Base-by-base conservation (phyloP, 371 early-diverging fungal species). In the Apophysomyces variabilis region DNA sequence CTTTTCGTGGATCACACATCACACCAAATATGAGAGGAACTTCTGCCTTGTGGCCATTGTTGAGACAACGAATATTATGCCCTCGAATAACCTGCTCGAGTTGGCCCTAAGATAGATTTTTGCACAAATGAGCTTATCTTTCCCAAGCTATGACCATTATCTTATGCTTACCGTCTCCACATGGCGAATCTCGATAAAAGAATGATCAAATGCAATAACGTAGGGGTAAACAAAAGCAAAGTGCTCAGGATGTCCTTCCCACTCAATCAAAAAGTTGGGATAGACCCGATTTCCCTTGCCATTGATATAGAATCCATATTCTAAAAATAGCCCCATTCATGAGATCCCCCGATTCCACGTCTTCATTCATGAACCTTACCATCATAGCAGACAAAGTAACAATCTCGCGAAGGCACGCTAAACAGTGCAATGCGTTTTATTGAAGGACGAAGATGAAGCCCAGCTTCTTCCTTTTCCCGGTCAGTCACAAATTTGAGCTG, bases 51-150 rank as follows among this genome's bases (percentile, higher is more conserved):
- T 80, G 76, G 21, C 79, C 79, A 58, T 74, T 77, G 26, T 79
- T 83, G 26, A 90, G 64, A 61, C 85, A 87, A 21, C 81, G 82
- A 35, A 87, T 79, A 47, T 85, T 77, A 21, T 76, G 75, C 1
- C 87, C 88, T 12, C 79, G 86, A 62, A 90, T 87, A 18, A 90
- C 82, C 71, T 90, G 90, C 35, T 85, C 87, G 58, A 90, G 75
- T 12, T 80, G 74, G 35, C 90, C 87, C 80, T 84, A 71, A 14
- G 18, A 16, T 45, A 54, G 16, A 21, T 12, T 39, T 45, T 41
- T 4, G 41, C 32, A 44, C 56, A 63, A 38, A 39, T 4, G 5
- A 35, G 35, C 5, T n/a, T 36, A n/a, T 5, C 26, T 18, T 57
- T 13, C 8, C 21, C 13, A 50, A 32, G 32, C 50, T 1, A 36